Percentiles rank a stretch among this genome's conserved stretches.
Evolutionary conservation across 177 flowering plant genomes (phyloP).

Genomic region (Vitis hybrid): DNA sequence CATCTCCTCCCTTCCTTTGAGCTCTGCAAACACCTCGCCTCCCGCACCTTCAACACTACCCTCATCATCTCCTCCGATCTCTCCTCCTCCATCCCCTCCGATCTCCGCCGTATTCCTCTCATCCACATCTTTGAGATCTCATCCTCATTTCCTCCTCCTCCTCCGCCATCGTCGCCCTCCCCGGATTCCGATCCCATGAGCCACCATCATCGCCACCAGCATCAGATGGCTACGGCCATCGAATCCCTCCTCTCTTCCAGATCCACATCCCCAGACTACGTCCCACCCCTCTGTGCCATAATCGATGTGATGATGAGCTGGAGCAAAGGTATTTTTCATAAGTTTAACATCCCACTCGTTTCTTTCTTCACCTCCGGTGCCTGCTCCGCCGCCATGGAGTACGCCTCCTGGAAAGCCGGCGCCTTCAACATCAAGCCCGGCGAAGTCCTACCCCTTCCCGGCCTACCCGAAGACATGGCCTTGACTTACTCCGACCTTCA

Average conservation of each 20-base stretch:
- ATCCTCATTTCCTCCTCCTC: background rate
- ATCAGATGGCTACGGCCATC: slow-evolving; percentile 19
- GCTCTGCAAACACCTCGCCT: slow-evolving; percentile 49
- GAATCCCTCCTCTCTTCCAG: slow-evolving; percentile 20
- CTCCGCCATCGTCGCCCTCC: background rate
- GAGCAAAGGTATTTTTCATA: slow-evolving; percentile 30
- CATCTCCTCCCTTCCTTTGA: slow-evolving; percentile 56
- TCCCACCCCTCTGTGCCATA: slow-evolving; percentile 36
- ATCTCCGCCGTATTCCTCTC: slow-evolving; percentile 34
- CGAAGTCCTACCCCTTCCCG: slow-evolving; percentile 33
- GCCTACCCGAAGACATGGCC: slow-evolving; percentile 46
- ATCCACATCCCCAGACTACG: slow-evolving; percentile 11
- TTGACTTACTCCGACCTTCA: slow-evolving; percentile 35
- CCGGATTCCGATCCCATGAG: background rate
- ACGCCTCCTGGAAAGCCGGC: slow-evolving; percentile 36
- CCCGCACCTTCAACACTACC: slow-evolving; percentile 29
- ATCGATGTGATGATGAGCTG: slow-evolving; percentile 57
- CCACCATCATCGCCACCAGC: slow-evolving; percentile 10
- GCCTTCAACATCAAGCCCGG: slow-evolving; percentile 30
- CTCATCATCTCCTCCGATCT: slow-evolving; percentile 42
- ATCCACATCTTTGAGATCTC: slow-evolving; percentile 28
- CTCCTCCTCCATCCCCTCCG: slow-evolving; percentile 42
- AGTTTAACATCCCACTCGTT: slow-evolving; percentile 33
- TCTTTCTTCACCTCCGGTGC: slow-evolving; percentile 69
- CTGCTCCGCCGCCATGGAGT: slow-evolving; percentile 51